Evolutionary conservation across 2,329 filamentous ascomycete genomes (phyloP), one percentile per base, ranked within the genome.

Genomic region (Xylariaceae sp.): DNA sequence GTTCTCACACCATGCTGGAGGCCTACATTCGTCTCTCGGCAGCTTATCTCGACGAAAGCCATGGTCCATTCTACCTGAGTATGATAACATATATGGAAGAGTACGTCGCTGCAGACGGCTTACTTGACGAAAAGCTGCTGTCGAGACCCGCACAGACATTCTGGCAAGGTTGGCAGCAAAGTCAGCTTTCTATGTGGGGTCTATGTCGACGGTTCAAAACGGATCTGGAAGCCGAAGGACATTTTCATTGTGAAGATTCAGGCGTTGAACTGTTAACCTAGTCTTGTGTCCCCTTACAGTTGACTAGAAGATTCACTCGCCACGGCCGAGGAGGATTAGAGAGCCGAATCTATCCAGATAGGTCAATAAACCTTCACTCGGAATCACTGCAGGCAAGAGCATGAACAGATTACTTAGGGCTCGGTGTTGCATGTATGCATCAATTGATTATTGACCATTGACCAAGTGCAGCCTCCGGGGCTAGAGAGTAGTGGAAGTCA

Each of bases 21-120:
- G 29, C 32, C n/a, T 42, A 35, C n/a, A 42, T 36, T 35, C 40
- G 29, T 25, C 32, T 35, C 27, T 22, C 14, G 21, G 8, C 23
- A 17, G n/a, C 21, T 11, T n/a, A 10, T 23, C 21, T 14, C 4
- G 21, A 40, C 27, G 10, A n/a, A 16, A 10, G 10, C 25, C n/a
- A n/a, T n/a, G 25, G 25, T 8, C 25, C 25, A 29, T 29, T 29
- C 25, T 29, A 29, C 25, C 19, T 36, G 14, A 36, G 19, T 10
- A 36, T 20, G 19, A 36, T 36, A 7, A 36, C 34, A 8, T 36
- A n/a, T 17, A 10, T 36, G 34, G 14, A 16, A 7, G 14, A n/a
- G 10, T 20, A 36, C 14, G 17, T 36, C 8, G 14, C 8, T 10
- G 34, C 8, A 36, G 14, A n/a, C 14, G 19, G 34, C 19, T 17